Evolutionary conservation across 805 yeast species (phyloP), one percentile per base, ranked within the genome.

Genomic region (Zygosaccharomyces bailii): DNA sequence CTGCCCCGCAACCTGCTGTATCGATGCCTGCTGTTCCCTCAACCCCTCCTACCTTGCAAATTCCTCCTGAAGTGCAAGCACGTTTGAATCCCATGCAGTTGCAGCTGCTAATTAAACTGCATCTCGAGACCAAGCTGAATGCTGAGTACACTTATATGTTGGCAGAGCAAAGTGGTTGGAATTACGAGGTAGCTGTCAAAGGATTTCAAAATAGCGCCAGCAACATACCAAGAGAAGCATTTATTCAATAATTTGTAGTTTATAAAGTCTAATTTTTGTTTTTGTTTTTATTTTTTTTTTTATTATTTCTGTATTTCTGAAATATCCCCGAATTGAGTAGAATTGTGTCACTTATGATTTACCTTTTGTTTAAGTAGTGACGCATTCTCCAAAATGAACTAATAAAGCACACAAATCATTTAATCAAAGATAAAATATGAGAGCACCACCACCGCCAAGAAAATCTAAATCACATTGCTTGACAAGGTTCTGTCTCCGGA

Each of bases 141-240:
- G 71, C 85, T n/a, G 85, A 86, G 55, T 90, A 81, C 62, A 86
- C 91, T 0, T 68, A 80, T 20, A 78, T 90, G 85, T 74, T 93
- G 31, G 83, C 89, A 45, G 89, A 88, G 61, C 96, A 89, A 63
- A 87, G 96, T 57, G 75, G 78, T 43, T 90, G 95, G 90, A 84
- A 86, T 63, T 82, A 79, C 54, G 80, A 78, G 20, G 73, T 70
- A 42, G 90, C 96, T 20, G 68, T 79, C 10, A 73, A 73, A 34
- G 82, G 86, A 44, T 91, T 91, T 66, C 76, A 79, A 53, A 80
- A 76, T 53, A 83, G 87, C 27, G 75, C 73, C n/a, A 71, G 71
- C 5, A 76, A 73, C 53, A 69, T 81, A 29, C 86, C 86, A 14
- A 74, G 76, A 4, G 72, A 77, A 42, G 86, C 86, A 2, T 80